Conservation (phyloP, 345 rosid genomes). For the Syzygium grande region DNA sequence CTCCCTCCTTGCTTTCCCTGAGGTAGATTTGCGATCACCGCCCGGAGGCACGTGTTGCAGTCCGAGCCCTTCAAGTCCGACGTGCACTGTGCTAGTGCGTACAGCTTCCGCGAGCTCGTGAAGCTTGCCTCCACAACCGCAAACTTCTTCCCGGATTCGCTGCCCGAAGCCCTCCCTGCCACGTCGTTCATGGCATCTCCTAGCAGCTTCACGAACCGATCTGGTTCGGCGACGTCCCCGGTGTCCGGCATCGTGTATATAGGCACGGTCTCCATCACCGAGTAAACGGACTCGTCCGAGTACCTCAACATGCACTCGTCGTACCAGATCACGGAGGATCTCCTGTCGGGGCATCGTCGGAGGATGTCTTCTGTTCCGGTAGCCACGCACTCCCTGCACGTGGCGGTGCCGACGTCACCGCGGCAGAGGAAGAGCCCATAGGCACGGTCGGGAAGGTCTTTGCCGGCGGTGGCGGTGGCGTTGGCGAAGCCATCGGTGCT, state of each 20-base stretch:
- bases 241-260: not conserved
- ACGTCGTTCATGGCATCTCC: not conserved
- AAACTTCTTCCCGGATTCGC: not conserved
- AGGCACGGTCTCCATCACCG: not conserved
- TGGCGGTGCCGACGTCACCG: not conserved
- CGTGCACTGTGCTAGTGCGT: not conserved
- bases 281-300: not conserved
- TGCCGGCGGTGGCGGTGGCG: not conserved
- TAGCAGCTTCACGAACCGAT: not conserved
- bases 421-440: not conserved
- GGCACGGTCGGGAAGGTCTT: not conserved
- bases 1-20: not conserved
- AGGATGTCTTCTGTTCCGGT: not conserved
- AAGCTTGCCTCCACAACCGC: not conserved
- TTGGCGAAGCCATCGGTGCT: not conserved
- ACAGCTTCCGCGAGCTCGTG: not conserved
- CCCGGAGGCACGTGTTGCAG: not conserved
- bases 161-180: not conserved
- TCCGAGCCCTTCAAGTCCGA: not conserved
- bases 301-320: not conserved
- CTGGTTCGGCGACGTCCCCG: not conserved
- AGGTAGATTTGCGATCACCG: not conserved
- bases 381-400: not conserved
- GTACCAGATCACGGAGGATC: not conserved
- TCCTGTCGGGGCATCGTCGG: not conserved